Conservation (phyloP, 352 stramenopile genomes). For the Pythium rishiriense region DNA sequence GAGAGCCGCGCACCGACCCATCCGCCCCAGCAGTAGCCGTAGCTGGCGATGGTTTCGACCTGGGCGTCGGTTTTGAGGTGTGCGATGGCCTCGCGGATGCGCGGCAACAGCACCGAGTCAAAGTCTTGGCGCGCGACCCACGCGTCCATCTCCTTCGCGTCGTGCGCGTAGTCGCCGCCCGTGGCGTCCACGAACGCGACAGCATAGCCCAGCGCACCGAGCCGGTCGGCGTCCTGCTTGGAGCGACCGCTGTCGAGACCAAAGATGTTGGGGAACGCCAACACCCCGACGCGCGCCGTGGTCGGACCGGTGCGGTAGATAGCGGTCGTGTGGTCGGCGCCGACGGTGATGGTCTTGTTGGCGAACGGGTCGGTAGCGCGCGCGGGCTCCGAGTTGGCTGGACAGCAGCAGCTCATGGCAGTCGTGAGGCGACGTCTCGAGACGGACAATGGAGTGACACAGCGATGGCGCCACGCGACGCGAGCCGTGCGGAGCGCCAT, state of each 20-base stretch:
- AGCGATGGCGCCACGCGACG: no score
- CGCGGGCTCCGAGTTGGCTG: constrained; percentile 30
- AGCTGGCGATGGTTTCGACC: constrained; percentile 23
- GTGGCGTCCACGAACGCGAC: constrained; percentile 47
- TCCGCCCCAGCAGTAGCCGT: constrained; percentile 35
- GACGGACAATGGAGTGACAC: no score
- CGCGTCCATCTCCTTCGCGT: constrained; percentile 22
- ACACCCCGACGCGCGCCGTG: constrained; percentile 32
- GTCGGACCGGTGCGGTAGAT: constrained; percentile 39
- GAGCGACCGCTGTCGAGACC: constrained; percentile 49
- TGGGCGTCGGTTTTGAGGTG: constrained; percentile 35
- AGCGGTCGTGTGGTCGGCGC: constrained; percentile 34
- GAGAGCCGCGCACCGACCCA: constrained; percentile 32
- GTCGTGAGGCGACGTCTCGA: no score
- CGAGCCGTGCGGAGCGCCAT: no score
- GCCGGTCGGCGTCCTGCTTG: constrained; percentile 46
- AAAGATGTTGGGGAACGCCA: constrained; percentile 53
- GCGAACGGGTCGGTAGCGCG: constrained; percentile 13
- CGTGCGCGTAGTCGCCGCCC: constrained; percentile 33
- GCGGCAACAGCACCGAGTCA: constrained; percentile 17
- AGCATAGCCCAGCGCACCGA: constrained; percentile 48
- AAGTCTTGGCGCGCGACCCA: constrained; percentile 24
- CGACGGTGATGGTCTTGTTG: constrained; percentile 31
- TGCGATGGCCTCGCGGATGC: constrained; percentile 31
- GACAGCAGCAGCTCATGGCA: constrained; percentile 49